phyloP scores from a whole-genome alignment of 1,139 yeast genomes.

The Sugiyamaella sp. region DNA sequence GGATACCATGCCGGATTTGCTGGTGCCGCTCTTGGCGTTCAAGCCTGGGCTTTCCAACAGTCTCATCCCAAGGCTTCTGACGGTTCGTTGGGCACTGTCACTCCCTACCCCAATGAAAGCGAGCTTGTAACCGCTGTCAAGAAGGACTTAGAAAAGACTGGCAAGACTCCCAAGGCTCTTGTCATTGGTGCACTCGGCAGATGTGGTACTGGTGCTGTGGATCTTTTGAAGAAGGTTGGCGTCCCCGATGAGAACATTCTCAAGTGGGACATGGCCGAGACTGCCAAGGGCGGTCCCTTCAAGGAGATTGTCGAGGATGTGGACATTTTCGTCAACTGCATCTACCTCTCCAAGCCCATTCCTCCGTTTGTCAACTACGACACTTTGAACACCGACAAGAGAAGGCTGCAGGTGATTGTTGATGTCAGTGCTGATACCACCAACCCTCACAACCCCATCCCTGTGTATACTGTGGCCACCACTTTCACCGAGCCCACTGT shows the following conservation, averaged over 20 bases:
- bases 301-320: constrained; percentile 74
- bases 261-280: constrained; percentile 98
- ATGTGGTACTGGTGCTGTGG: constrained; percentile 98
- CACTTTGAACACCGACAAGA: constrained; percentile 59
- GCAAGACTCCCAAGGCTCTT: constrained; percentile 73
- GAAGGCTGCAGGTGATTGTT: constrained; percentile 88
- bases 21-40: constrained; percentile 95
- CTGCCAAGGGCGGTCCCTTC: constrained; percentile 97
- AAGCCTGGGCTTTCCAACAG: constrained; percentile 94
- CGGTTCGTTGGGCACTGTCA: constrained; percentile 63
- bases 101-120: constrained; percentile 81
- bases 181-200: constrained; percentile 98
- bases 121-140: constrained; percentile 70
- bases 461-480: constrained; percentile 87
- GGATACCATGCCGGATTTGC: constrained; percentile 99
- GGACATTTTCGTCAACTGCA: constrained; percentile 93
- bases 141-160: constrained; percentile 63
- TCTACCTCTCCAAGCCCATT: constrained; percentile 89
- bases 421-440: constrained; percentile 99
- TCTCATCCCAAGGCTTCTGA: constrained; percentile 56
- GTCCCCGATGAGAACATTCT: constrained; percentile 79
- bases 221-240: constrained; percentile 79
- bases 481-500: constrained; percentile 91
- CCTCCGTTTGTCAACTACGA: constrained; percentile 84
- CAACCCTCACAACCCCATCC: constrained; percentile 96